A percentile compares a stretch with the other conserved stretches of the same genome.
Conservation (phyloP, 1,139 yeast species). For the Wickerhamomyces sp. region DNA sequence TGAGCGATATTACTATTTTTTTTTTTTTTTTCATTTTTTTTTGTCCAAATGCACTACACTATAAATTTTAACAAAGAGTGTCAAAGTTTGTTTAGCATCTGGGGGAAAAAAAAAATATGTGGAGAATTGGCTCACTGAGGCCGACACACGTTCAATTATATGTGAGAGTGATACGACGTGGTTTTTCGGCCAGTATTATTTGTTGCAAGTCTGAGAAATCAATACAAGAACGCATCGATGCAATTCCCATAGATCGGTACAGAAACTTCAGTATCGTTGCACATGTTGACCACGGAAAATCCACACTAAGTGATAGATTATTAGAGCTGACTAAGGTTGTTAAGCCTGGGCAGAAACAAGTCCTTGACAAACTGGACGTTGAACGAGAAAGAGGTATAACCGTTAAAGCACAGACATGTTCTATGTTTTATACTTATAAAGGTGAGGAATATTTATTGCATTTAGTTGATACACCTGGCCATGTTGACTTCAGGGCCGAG, state of each 20-base stretch:
- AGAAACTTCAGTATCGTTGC: conserved; percentile 94
- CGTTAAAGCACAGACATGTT: conserved; percentile 93
- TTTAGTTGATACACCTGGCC: conserved; percentile 96
- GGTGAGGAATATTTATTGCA: conserved; percentile 76
- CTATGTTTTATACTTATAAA: conserved; percentile 80
- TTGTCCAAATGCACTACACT: too few species aligned
- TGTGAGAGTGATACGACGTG: conserved; percentile 5
- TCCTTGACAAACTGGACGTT: conserved; percentile 87
- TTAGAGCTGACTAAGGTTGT: conserved; percentile 88
- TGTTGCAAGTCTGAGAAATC: conserved; percentile 6
- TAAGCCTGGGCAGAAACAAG: conserved; percentile 75
- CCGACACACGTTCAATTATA: neutral
- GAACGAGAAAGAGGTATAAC: conserved; percentile 96
- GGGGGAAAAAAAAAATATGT: too few species aligned
- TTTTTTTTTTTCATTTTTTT: too few species aligned
- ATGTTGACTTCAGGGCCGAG: conserved; percentile 92
- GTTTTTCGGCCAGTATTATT: neutral
- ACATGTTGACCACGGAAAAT: conserved; percentile 96
- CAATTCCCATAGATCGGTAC: conserved; percentile 77
- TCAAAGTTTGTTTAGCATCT: too few species aligned
- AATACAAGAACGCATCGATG: conserved; percentile 50
- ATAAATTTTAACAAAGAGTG: too few species aligned
- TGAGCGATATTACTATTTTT: too few species aligned
- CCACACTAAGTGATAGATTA: conserved; percentile 83
- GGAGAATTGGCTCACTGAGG: too few species aligned